Evolutionary conservation across 352 stramenopile genomes (phyloP), one percentile per base, ranked within the genome.

Genomic region (Pythium phragmitis): DNA sequence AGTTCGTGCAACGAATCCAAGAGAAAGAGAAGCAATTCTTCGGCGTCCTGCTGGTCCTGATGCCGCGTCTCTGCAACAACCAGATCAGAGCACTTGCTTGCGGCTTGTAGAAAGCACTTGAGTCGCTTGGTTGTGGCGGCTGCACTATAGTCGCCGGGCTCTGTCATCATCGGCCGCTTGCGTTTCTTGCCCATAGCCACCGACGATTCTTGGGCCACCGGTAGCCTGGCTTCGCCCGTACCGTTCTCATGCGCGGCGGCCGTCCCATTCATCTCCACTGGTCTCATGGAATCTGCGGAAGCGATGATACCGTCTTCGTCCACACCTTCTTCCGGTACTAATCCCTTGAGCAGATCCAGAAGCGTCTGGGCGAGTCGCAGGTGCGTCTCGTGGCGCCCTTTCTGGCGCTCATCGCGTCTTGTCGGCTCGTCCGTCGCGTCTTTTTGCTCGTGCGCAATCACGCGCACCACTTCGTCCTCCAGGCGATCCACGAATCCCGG

Each of bases 21-120:
- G 17, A 94, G 49, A 36, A 89, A 87, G 0, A 79, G 80, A 39
- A 94, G 68, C 57, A 91, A 84, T 49, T 94, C 79, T 80, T 94
- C 83, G 2, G 85, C 85, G 55, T 94, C 85, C 50, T 94, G 83
- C 42, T 94, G 83, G n/a, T 91, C 82, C 51, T 92, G 85, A 41
- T 70, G 67, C 2, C 64, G 64, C 3, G 63, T 41, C 5, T 62
- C 60, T 36, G 60, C 63, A 4, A 71, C 69, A 7, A 92, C 55
- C 17, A 92, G 66, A n/a, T 77, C 71, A 1, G 80, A 79, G 60
- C 74, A 89, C 33, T 69, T 68, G 71, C 77, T 87, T 0, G 63
- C 57, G 7, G 74, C 77, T 16, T 70, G 53, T 0, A 79, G 58
- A 49, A 82, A 77, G 11, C 28, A 30, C 23, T 68, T 68, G 19